Evolutionary conservation across 2,329 filamentous ascomycete genomes (phyloP).

Genomic region (Stachybotrys chlorohalonatus): DNA sequence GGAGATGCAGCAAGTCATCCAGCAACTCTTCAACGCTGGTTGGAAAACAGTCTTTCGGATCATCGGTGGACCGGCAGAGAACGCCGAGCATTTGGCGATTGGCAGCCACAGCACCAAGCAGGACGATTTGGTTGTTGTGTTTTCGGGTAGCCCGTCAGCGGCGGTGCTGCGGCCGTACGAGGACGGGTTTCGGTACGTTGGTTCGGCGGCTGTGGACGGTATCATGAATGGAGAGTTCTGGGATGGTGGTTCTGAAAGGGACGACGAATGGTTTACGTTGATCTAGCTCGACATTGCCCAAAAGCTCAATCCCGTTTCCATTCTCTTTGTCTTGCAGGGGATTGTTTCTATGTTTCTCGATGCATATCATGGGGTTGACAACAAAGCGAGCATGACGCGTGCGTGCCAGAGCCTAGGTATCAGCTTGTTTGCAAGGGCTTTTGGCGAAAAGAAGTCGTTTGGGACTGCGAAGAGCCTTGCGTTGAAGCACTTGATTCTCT

Average conservation of each 20-base stretch:
- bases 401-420: too few species aligned
- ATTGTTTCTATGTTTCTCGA: too few species aligned
- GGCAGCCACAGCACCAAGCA: not conserved
- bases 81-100: not conserved
- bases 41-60: not conserved
- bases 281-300: not conserved
- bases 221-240: constrained; percentile 1
- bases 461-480: too few species aligned
- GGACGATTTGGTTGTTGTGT: not conserved
- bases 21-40: not conserved
- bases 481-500: too few species aligned
- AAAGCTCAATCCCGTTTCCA: too few species aligned
- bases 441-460: too few species aligned
- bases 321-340: too few species aligned
- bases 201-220: not conserved
- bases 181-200: not conserved
- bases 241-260: not conserved
- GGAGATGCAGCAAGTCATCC: not conserved
- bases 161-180: not conserved
- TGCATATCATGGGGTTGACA: too few species aligned
- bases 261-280: not conserved
- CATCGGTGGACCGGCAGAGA: not conserved
- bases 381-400: too few species aligned
- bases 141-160: not conserved
- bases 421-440: too few species aligned